Conservation (phyloP, 176 grass and related monocot genomes). For the Aechmea fasciata region DNA sequence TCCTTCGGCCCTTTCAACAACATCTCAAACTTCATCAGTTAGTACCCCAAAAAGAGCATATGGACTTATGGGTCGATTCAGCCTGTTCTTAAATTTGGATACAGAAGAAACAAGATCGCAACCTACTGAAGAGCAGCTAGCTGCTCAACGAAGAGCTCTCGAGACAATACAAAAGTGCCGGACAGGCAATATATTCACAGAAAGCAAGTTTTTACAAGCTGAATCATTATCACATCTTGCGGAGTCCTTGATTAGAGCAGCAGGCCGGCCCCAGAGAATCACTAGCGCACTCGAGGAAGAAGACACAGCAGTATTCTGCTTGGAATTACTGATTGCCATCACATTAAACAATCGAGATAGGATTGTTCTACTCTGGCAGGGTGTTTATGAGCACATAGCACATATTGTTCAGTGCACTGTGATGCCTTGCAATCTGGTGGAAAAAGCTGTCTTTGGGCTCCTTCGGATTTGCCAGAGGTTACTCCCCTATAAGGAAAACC, state of each 20-base stretch:
- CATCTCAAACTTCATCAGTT: conserved; percentile 39
- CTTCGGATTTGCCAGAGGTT: conserved; percentile 85
- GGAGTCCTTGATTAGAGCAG: conserved; percentile 60
- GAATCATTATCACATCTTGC: conserved; percentile 74
- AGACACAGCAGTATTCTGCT: conserved; percentile 74
- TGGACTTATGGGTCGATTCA: conserved; percentile 91
- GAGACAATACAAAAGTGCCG: conserved; percentile 79
- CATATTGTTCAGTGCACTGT: conserved; percentile 89
- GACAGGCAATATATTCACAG: conserved; percentile 74
- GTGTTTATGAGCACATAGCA: conserved; percentile 86
- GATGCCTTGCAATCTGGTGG: conserved; percentile 93
- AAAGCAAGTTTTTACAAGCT: conserved; percentile 94
- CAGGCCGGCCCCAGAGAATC: conserved; percentile 69
- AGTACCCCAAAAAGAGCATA: conserved; percentile 55
- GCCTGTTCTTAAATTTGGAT: conserved; percentile 70
- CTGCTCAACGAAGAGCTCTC: conserved; percentile 58
- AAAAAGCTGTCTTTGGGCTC: conserved; percentile 94
- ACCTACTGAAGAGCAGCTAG: conserved; percentile 81
- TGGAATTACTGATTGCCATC: conserved; percentile 83
- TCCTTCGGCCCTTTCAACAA: conserved; percentile 23
- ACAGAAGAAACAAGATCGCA: conserved; percentile 68
- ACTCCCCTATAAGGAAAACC: conserved; percentile 93
- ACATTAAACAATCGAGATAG: conserved; percentile 96
- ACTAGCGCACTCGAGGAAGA: conserved; percentile 70
- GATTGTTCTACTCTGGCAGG: conserved; percentile 86